Evolutionary conservation across 2,329 filamentous ascomycete genomes (phyloP), one percentile per base, ranked within the genome.

Genomic region (Arthrobotrys musiformis): DNA sequence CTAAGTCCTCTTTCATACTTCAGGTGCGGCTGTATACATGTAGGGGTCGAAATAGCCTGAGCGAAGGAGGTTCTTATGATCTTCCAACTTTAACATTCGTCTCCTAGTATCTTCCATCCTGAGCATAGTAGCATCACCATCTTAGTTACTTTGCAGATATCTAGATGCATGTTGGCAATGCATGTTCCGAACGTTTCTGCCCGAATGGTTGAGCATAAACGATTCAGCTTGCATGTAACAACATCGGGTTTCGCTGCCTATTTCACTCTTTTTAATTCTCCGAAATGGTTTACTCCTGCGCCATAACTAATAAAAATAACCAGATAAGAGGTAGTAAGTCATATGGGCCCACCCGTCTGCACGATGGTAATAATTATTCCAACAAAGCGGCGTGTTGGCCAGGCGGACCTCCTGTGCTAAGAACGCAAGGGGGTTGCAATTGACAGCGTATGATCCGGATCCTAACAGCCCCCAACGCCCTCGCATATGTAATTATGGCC

Each of bases 331-430:
- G n/a, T n/a, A n/a, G n/a, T n/a, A n/a, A n/a, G n/a, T n/a, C n/a
- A n/a, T n/a, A 35, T 28, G 17, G 24, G 35, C 50, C n/a, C 40
- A 19, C n/a, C 30, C 9, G 9, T 9, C 30, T 13, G 46, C 28
- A 11, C 2, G 24, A 33, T 15, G 2, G 28, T 35, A 33, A 22
- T 56, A 56, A 35, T 30, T 52, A n/a, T n/a, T 74, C 40, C 62
- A 60, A 74, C 50, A 61, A 26, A 62, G 26, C 44, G 50, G 24
- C 15, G 64, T 60, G 64, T 69, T 69, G 37, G 61, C n/a, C n/a
- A n/a, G n/a, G n/a, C 28, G 17, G 15, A 26, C 35, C 63, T 69
- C 70, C 63, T 69, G 54, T 56, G 37, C 28, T 37, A 4, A 4
- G 13, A 35, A 75, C 28, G 70, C 63, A 75, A 37, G 70, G 70